These are phyloP conservation scores for Lactarius hengduanensis DNA, from an alignment of 768 basidiomycete genomes.

Conservation along the genomic window DNA sequence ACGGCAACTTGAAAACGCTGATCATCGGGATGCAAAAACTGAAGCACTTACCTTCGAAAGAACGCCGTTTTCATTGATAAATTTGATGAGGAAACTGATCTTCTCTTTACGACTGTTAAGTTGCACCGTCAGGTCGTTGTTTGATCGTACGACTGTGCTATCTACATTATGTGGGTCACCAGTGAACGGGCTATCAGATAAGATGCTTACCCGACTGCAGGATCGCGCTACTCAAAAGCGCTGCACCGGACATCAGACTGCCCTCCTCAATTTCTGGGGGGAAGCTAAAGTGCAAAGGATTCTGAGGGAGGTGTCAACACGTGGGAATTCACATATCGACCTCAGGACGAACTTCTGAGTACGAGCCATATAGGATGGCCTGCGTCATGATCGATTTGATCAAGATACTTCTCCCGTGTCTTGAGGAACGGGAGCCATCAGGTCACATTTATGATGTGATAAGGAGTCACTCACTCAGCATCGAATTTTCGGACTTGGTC, in stretches of 20 bases:
- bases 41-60: slow-evolving; percentile 60
- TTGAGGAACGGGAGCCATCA: slow-evolving; percentile 31
- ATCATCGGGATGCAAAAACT: neutral
- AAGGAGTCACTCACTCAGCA: slow-evolving; percentile 50
- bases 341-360: slow-evolving; percentile 49
- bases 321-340: neutral
- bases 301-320: slow-evolving; percentile 40
- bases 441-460: neutral
- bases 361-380: slow-evolving; percentile 74
- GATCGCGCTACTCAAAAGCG: slow-evolving; percentile 68
- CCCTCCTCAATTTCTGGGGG: slow-evolving; percentile 78
- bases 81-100: slow-evolving; percentile 81
- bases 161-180: slow-evolving; percentile 40
- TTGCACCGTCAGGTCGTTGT: slow-evolving; percentile 80
- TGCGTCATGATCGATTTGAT: slow-evolving; percentile 82
- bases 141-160: slow-evolving; percentile 62
- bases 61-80: slow-evolving; percentile 84
- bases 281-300: slow-evolving; percentile 78
- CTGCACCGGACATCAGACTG: slow-evolving; percentile 75
- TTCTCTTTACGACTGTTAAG: slow-evolving; percentile 71
- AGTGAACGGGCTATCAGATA: neutral
- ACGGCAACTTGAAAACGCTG: neutral
- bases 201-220: slow-evolving; percentile 62
- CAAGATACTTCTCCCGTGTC: slow-evolving; percentile 62
- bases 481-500: slow-evolving; percentile 62